Evolutionary conservation across 805 yeast genomes (phyloP), one percentile per base, ranked within the genome.

Genomic region (Suhomyces emberorum): DNA sequence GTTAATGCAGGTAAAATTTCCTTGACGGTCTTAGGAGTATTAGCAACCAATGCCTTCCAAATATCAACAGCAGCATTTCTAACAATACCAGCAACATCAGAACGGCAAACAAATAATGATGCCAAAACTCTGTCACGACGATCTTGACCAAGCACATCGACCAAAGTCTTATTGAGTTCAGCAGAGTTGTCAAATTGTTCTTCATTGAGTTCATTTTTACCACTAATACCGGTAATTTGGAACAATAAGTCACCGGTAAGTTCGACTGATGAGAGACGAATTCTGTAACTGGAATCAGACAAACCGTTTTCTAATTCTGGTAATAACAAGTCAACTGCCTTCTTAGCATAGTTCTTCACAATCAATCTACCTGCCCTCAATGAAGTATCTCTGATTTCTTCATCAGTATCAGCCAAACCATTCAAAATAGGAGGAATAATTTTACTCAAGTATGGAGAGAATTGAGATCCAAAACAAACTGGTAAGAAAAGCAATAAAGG

Each of bases 31-130:
- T 85, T 80, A 28, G 98, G 98, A 15, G 98, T 93, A 58, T 93
- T 93, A 32, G 95, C 85, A 34, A 93, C 97, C 55, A 93, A 70
- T 0, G 96, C 88, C 65, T 89, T 89, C 99, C 99, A 93, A 31
- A 93, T 88, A 51, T 93, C 96, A 41, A 87, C 78, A 9, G 98
- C 81, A 17, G 95, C 85, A 46, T 79, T 79, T 51, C 98, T 81
- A 18, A 93, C 99, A 47, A 81, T 72, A 48, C 87, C 87, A 25
- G 93, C 77, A 26, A 81, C 77, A 68, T 93, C 99, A 10, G 95
- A 86, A 60, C 98, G 88, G 61, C 97, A 89, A 22, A 93, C 80
- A 60, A 88, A 93, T 48, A 93, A 69, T n/a, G 89, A 71, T 1
- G 97, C 77, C 49, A 93, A 69, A 26, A 93, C 74, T 40, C 88